These are phyloP conservation scores for Xylaria palmicola DNA, from an alignment of 495 filamentous ascomycete species.

Conservation along the genomic window DNA sequence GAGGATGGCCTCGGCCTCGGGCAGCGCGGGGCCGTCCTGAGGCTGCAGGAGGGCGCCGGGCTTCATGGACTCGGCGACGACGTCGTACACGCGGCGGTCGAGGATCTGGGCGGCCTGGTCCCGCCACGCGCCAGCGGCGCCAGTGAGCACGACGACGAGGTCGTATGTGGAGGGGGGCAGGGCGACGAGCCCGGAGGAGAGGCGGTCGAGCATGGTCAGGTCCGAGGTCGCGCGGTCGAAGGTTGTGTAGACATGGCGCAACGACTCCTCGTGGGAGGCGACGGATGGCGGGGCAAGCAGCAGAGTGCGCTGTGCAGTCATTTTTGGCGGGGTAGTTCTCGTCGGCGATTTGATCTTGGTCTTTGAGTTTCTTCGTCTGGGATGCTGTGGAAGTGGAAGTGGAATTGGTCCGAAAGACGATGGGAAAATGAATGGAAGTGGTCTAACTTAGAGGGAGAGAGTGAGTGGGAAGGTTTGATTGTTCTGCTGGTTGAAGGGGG, in stretches of 20 bases:
- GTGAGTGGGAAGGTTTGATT: background rate
- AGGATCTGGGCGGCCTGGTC: conserved; percentile 60
- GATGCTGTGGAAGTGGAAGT: background rate
- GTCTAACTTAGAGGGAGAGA: background rate
- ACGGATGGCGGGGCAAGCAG: conserved; percentile 56
- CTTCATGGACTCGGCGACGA: conserved; percentile 67
- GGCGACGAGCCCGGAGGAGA: conserved; percentile 76
- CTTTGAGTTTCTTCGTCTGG: background rate
- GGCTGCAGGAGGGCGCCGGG: conserved; percentile 65
- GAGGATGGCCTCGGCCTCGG: conserved; percentile 67
- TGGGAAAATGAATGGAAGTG: background rate
- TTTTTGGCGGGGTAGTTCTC: conserved; percentile 10
- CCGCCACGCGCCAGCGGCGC: conserved; percentile 47
- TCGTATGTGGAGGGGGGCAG: conserved; percentile 81
- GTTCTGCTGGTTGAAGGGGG: background rate
- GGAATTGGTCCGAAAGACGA: background rate
- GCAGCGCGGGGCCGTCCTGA: conserved; percentile 62
- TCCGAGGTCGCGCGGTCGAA: conserved; percentile 75
- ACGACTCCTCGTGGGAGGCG: conserved; percentile 47
- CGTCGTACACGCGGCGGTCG: conserved; percentile 64
- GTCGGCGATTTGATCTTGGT: background rate
- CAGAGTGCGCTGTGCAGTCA: conserved; percentile 43
- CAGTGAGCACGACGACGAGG: conserved; percentile 75
- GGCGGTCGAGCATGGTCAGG: conserved; percentile 96
- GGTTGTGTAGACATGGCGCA: conserved; percentile 46